Base-by-base conservation (phyloP, 352 stramenopile species). In the Pseudoperonospora humuli region DNA sequence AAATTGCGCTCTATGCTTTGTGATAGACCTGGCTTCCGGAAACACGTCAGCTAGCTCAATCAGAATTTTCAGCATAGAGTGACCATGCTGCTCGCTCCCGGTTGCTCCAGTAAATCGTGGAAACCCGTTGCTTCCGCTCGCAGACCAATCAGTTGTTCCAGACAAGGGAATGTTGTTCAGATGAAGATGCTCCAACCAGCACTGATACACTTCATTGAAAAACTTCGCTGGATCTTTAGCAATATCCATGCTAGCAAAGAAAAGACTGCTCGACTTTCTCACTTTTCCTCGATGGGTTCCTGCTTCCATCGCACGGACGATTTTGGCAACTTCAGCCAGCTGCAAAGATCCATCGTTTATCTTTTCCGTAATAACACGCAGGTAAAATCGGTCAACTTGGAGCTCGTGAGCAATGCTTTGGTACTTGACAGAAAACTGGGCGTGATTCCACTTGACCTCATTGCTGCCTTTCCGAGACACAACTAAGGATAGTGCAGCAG, bases 181-280 rank as follows among this genome's bases (percentile, higher is more conserved):
- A 34, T 84, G 64, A 14, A 86, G 50, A 46, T 86, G 64, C 27
- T 92, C 75, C 11, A 92, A 59, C 80, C 80, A 92, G 39, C 75
- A 76, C 50, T 90, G 73, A 41, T 88, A 92, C 1, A 89, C 71
- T 9, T 83, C 71, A 40, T 79, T 80, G 48, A 90, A 90, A 49
- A 88, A 87, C 13, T 47, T 59, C 2, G 50, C 39, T 14, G 77
- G 80, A 7, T 71, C 47, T 27, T 78, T 79, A 1, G 72, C 67
- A 39, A 92, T 87, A 39, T 71, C 75, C 15, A 74, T 64, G n/a
- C 68, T 73, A 1, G 79, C 75, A 21, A 84, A 75, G 20, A 82
- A 74, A 4, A 85, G 52, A 11, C 80, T 69, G 15, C 53, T 69
- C 3, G 56, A 68, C 2, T 61, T 65, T 50, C 79, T 81, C 5